A percentile compares a stretch with the other conserved stretches of the same genome.
phyloP scores from a whole-genome alignment of 257 asterid genomes.

The Przewalskia tangutica region DNA sequence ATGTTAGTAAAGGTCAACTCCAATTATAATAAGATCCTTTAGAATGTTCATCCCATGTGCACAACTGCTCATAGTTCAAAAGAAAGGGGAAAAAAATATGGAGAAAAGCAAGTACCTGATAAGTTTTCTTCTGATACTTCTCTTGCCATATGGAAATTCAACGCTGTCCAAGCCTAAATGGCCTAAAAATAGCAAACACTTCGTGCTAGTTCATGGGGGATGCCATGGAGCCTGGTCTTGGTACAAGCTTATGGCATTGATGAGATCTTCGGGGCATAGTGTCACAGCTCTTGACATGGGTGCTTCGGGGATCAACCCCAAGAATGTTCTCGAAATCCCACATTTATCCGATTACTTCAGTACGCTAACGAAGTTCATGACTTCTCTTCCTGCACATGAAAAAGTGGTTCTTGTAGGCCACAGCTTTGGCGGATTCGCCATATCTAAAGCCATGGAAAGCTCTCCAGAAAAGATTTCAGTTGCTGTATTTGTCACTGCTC shows the following conservation, averaged over 20 bases:
- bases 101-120: background rate
- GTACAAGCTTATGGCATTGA: conserved; percentile 16
- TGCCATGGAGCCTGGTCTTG: conserved; percentile 38
- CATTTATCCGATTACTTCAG: conserved; percentile 12
- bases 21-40: background rate
- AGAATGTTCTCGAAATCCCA: conserved; percentile 7
- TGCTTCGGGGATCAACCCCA: conserved; percentile 25
- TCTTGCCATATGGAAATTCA: background rate
- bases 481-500: conserved; percentile 19
- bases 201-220: conserved; percentile 28
- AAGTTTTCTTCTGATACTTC: background rate
- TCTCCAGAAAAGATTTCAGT: conserved; percentile 17
- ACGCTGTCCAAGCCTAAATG: background rate
- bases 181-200: conserved; percentile 7
- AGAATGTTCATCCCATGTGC: background rate
- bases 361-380: conserved; percentile 28
- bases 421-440: conserved; percentile 19
- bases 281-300: conserved; percentile 28
- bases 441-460: conserved; percentile 29
- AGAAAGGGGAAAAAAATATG: no score
- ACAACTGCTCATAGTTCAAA: background rate
- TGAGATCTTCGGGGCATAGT: conserved; percentile 17
- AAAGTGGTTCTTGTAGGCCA: conserved; percentile 27
- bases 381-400: conserved; percentile 13
- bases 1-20: background rate